Evolutionary conservation across 192 early-diverging fungal genomes (phyloP).

Genomic region (Lobosporangium transversale): DNA sequence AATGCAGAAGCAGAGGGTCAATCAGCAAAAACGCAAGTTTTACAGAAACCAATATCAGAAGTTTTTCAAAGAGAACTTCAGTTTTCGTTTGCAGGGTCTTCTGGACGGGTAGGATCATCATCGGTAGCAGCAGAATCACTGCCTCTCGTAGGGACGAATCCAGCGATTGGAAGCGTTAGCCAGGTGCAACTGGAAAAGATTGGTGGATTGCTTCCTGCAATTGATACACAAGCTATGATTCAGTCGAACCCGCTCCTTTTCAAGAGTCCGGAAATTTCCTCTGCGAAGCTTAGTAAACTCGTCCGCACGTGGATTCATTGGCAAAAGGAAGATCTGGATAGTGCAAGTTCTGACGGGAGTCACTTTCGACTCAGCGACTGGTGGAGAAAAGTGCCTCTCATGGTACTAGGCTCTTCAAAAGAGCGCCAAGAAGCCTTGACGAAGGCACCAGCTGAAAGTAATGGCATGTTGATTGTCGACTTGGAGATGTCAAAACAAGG

Average conservation of each 20-base stretch:
- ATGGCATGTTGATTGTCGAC: slow-evolving; percentile 33
- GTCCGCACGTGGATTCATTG: slow-evolving; percentile 48
- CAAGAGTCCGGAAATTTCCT: slow-evolving; percentile 66
- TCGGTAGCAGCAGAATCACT: neutral
- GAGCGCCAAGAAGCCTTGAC: slow-evolving; percentile 11
- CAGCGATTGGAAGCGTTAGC: neutral
- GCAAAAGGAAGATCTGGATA: slow-evolving; percentile 35
- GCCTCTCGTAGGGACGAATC: neutral
- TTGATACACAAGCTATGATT: slow-evolving; percentile 62
- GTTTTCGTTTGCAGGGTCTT: slow-evolving; percentile 39
- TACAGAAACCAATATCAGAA: slow-evolving; percentile 33
- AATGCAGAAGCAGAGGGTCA: neutral
- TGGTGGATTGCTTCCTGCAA: slow-evolving; percentile 16
- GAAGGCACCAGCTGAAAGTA: neutral
- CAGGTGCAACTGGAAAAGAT: slow-evolving; percentile 25
- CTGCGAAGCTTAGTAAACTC: slow-evolving; percentile 11
- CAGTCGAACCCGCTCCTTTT: slow-evolving; percentile 76
- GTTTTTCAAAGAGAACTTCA: slow-evolving; percentile 41
- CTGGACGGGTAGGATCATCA: neutral
- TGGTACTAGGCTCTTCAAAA: slow-evolving; percentile 17
- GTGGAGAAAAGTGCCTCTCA: slow-evolving; percentile 49
- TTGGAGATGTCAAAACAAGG: slow-evolving; percentile 44
- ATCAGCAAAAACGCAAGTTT: neutral
- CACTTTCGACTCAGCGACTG: slow-evolving; percentile 13
- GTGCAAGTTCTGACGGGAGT: too few relatives aligned